These are phyloP conservation scores for Cadophora luteo-olivacea DNA, from an alignment of 2,329 filamentous ascomycete genomes.

Conservation along the genomic window DNA sequence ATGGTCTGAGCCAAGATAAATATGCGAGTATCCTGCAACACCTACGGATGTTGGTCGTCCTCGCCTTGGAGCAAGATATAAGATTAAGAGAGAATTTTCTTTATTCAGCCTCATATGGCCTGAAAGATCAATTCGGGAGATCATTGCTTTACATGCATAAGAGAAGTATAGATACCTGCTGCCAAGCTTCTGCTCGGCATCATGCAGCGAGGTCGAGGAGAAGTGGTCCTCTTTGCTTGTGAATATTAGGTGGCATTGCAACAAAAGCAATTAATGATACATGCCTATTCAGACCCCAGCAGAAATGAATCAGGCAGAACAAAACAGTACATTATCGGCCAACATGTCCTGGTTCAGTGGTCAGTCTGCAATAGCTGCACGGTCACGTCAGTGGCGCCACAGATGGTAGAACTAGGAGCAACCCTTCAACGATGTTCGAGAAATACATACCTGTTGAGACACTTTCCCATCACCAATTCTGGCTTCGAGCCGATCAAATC, in stretches of 20 bases:
- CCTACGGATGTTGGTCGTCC: background rate
- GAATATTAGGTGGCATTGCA: too few relatives aligned
- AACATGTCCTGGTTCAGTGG: background rate
- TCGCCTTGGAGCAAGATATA: too few relatives aligned
- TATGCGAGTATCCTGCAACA: background rate
- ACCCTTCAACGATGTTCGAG: background rate
- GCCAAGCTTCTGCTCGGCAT: too few relatives aligned
- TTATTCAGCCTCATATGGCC: too few relatives aligned
- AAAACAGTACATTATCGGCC: background rate
- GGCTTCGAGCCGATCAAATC: background rate
- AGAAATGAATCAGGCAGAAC: background rate
- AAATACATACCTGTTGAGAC: background rate
- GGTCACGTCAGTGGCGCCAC: constrained; percentile 1
- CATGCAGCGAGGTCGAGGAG: too few relatives aligned
- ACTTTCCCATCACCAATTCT: background rate
- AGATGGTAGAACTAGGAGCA: background rate
- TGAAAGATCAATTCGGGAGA: too few relatives aligned
- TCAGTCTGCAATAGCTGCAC: background rate
- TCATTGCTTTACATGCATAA: too few relatives aligned
- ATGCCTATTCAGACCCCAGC: too few relatives aligned
- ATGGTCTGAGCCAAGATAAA: background rate
- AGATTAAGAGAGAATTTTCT: too few relatives aligned
- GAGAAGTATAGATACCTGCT: too few relatives aligned
- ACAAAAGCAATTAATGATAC: too few relatives aligned
- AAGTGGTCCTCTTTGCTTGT: too few relatives aligned